Conservation (phyloP, 345 rosid genomes). For the Murraya paniculata region DNA sequence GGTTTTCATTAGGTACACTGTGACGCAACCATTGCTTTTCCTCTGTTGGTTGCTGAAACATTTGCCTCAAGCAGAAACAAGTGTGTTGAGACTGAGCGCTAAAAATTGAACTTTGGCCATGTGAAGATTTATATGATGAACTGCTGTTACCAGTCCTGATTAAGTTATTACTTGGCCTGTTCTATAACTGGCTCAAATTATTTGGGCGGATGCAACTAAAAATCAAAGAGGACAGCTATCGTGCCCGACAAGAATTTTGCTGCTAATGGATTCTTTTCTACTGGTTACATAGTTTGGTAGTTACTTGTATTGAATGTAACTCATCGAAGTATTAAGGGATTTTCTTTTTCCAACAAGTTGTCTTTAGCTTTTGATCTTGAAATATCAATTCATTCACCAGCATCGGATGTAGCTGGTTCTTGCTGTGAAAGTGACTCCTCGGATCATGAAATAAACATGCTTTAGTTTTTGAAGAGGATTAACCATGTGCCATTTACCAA, state of each 20-base stretch:
- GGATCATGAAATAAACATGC: too few species aligned
- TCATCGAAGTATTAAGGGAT: background rate
- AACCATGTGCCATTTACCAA: too few species aligned
- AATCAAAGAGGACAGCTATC: background rate
- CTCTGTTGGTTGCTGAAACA: conserved; percentile 87
- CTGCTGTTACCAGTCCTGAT: background rate
- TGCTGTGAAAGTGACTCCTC: too few species aligned
- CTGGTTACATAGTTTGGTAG: background rate
- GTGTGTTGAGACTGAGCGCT: conserved; percentile 9
- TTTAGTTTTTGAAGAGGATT: too few species aligned
- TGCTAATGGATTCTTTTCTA: background rate
- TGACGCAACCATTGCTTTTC: conserved; percentile 96
- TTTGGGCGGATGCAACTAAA: background rate
- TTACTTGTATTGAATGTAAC: background rate
- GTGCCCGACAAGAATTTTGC: background rate
- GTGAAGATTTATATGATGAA: background rate
- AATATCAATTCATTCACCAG: too few species aligned
- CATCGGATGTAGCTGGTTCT: too few species aligned
- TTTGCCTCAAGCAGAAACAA: conserved; percentile 59
- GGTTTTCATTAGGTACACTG: conserved; percentile 65
- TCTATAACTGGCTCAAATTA: background rate
- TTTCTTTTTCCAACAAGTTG: background rate
- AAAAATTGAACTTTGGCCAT: conserved; percentile 2
- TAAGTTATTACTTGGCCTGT: background rate
- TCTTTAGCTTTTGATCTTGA: too few species aligned